A percentile compares a stretch with the other conserved stretches of the same genome.
Conservation (phyloP, 371 early-diverging fungal species). For the Lichtheimia ornata region DNA sequence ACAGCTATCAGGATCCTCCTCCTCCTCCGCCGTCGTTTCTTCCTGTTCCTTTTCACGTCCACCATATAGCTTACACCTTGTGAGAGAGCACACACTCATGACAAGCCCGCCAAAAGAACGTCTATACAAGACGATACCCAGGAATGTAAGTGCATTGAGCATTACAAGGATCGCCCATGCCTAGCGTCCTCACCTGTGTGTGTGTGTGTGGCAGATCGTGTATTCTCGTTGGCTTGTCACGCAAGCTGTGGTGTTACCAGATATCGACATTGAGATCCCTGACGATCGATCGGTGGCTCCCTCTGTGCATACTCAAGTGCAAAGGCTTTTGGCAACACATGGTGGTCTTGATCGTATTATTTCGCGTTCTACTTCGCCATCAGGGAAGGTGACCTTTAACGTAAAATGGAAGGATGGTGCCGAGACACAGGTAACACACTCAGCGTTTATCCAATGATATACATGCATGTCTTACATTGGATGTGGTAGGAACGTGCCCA, state of each 20-base stretch:
- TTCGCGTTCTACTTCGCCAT: background rate
- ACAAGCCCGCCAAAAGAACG: background rate
- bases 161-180: background rate
- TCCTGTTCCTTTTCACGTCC: too few species aligned
- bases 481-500: background rate
- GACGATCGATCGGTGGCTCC: background rate
- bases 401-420: conserved; percentile 10
- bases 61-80: too few species aligned
- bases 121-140: conserved; percentile 1
- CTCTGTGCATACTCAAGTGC: background rate
- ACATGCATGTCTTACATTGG: background rate
- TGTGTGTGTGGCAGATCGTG: background rate
- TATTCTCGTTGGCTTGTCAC: background rate
- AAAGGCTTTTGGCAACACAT: background rate
- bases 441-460: background rate
- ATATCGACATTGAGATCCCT: background rate
- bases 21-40: too few species aligned
- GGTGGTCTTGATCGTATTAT: background rate
- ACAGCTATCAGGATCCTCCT: too few species aligned
- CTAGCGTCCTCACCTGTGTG: background rate
- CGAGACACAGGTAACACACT: conserved; percentile 8
- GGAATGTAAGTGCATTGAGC: background rate
- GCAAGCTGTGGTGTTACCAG: background rate
- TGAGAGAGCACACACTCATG: too few species aligned
- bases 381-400: conserved; percentile 11